phyloP scores from a whole-genome alignment of 352 stramenopile genomes.

The Globisporangium nunn region DNA sequence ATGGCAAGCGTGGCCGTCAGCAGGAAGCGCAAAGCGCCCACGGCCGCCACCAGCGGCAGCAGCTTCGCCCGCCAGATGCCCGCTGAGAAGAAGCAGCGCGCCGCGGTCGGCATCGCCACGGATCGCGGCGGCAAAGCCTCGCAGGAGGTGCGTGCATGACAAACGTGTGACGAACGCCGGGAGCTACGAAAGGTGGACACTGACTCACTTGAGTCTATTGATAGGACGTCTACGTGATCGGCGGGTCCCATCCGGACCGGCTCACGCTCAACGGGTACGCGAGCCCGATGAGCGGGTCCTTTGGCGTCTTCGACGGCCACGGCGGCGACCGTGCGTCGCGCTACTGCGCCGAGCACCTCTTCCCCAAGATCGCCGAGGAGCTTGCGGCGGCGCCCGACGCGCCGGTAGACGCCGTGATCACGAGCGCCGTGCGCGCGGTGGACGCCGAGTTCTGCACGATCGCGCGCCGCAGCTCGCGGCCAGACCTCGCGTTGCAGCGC shows the following conservation, averaged over 20 bases:
- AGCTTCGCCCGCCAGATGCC: slow-evolving; percentile 9
- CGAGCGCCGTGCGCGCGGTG: slow-evolving; percentile 46
- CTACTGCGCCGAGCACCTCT: slow-evolving; percentile 72
- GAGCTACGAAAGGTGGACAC: not conserved
- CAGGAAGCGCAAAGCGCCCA: slow-evolving; percentile 33
- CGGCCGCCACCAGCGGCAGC: slow-evolving; percentile 11
- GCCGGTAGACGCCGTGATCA: slow-evolving; percentile 47
- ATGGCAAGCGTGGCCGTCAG: not conserved
- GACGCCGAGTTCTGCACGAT: slow-evolving; percentile 68
- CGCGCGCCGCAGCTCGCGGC: slow-evolving; percentile 32
- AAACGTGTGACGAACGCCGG: not conserved
- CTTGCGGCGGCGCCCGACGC: slow-evolving; percentile 26
- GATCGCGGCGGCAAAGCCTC: slow-evolving; percentile 69
- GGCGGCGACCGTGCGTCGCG: slow-evolving; percentile 69
- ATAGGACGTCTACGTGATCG: slow-evolving; percentile 81
- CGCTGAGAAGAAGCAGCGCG: slow-evolving; percentile 31
- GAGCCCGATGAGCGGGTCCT: slow-evolving; percentile 49
- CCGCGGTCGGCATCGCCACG: slow-evolving; percentile 54
- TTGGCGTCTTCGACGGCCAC: slow-evolving; percentile 82
- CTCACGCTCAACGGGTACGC: slow-evolving; percentile 80
- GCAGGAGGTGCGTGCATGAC: slow-evolving; percentile 44
- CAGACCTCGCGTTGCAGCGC: slow-evolving; percentile 16
- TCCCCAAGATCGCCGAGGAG: slow-evolving; percentile 49
- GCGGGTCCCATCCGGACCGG: slow-evolving; percentile 41
- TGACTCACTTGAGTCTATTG: not conserved